Percentiles rank a stretch among this genome's conserved stretches.
These are phyloP conservation scores for Alnus rubra DNA, from an alignment of 306 rosid genomes.

Conservation along the genomic window DNA sequence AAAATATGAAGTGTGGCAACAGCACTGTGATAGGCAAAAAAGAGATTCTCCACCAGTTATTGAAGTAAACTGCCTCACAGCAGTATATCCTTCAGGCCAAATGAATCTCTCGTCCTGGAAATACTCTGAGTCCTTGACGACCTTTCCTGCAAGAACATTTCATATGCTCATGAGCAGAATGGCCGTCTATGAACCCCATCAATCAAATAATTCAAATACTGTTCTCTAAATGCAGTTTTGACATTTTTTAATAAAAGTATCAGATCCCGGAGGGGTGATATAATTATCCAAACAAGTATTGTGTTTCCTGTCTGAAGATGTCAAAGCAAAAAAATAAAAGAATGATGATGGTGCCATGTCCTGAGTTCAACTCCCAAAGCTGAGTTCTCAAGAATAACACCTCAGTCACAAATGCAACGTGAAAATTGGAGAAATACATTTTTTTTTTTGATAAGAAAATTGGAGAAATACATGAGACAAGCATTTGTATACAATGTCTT, in stretches of 20 bases:
- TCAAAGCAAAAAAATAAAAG: background rate
- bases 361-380: slow-evolving; percentile 1
- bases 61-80: slow-evolving; percentile 81
- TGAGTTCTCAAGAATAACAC: background rate
- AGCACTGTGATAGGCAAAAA: slow-evolving; percentile 10
- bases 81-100: slow-evolving; percentile 98
- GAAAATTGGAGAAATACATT: slow-evolving; percentile 16
- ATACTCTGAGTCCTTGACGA: slow-evolving; percentile 66
- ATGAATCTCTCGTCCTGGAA: slow-evolving; percentile 60
- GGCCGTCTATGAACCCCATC: slow-evolving; percentile 21
- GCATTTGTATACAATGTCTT: background rate
- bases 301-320: background rate
- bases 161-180: slow-evolving; percentile 20
- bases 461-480: slow-evolving; percentile 19
- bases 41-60: slow-evolving; percentile 56
- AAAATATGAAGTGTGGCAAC: slow-evolving; percentile 1
- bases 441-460: no score
- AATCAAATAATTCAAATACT: slow-evolving; percentile 24
- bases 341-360: background rate
- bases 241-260: background rate
- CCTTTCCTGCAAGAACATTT: slow-evolving; percentile 62
- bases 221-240: background rate
- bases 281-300: background rate
- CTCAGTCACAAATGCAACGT: background rate
- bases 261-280: background rate